Evolutionary conservation across 306 rosid genomes (phyloP).

Genomic region (Clitoria ternatea): DNA sequence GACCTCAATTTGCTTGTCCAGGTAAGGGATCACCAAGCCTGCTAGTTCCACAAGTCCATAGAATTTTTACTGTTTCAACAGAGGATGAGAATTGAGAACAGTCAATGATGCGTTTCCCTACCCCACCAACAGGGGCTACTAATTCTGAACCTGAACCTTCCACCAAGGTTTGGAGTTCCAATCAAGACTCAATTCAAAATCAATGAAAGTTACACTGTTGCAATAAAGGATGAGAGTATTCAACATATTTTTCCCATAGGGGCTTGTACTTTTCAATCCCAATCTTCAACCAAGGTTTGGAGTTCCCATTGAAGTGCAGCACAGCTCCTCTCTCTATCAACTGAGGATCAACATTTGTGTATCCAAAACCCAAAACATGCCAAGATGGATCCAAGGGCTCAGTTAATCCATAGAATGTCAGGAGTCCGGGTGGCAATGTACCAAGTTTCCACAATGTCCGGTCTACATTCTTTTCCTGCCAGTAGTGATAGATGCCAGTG

Average conservation of each 20-base stretch:
- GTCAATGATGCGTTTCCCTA: slow-evolving; percentile 36
- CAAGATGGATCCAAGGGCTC: slow-evolving; percentile 76
- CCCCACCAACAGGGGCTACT: slow-evolving; percentile 45
- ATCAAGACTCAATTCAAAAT: slow-evolving; percentile 33
- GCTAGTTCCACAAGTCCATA: slow-evolving; percentile 23
- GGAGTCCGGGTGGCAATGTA: slow-evolving; percentile 83
- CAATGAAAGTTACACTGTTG: slow-evolving; percentile 76
- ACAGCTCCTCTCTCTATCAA: slow-evolving; percentile 79
- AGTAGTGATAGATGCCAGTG: slow-evolving; percentile 85
- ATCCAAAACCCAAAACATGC: slow-evolving; percentile 88
- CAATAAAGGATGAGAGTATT: slow-evolving; percentile 62
- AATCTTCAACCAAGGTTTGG: slow-evolving; percentile 92
- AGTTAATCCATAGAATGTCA: slow-evolving; percentile 85
- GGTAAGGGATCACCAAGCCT: slow-evolving; percentile 20
- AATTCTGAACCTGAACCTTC: slow-evolving; percentile 50
- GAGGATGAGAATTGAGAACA: too few relatives aligned
- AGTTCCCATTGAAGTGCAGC: slow-evolving; percentile 84
- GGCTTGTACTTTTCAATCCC: slow-evolving; percentile 91
- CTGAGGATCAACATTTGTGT: slow-evolving; percentile 73
- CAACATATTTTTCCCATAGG: slow-evolving; percentile 75
- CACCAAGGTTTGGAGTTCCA: slow-evolving; percentile 51
- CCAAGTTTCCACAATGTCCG: slow-evolving; percentile 91
- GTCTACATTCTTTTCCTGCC: slow-evolving; percentile 86
- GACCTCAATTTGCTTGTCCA: slow-evolving; percentile 19
- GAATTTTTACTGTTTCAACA: too few relatives aligned